These are phyloP conservation scores for Xanthoconium separans DNA, from an alignment of 1,284 basidiomycete genomes.

Conservation along the genomic window DNA sequence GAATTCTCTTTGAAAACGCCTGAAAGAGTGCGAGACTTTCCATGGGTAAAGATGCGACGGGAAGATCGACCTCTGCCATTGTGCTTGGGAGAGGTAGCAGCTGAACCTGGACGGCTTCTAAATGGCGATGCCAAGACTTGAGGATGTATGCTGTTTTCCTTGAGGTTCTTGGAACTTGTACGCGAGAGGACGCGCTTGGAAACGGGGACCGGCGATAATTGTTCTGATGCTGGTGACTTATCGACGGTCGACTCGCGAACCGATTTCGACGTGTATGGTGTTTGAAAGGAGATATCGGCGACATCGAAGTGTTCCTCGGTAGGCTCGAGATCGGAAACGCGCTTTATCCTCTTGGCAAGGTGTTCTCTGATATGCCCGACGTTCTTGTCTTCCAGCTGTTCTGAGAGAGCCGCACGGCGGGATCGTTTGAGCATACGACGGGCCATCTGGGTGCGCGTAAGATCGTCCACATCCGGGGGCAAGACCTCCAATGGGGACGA, in stretches of 20 bases:
- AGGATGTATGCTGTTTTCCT: conserved; percentile 40
- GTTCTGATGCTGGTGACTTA: conserved; percentile 22
- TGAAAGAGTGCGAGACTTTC: conserved; percentile 27
- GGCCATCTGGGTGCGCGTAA: conserved; percentile 43
- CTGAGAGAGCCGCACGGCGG: conserved; percentile 32
- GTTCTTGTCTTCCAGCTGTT: conserved; percentile 21
- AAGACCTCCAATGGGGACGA: conserved; percentile 42
- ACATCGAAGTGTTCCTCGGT: not conserved
- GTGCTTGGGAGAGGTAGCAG: conserved; percentile 39
- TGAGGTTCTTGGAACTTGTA: conserved; percentile 44
- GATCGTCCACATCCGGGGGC: conserved; percentile 33
- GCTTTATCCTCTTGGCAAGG: conserved; percentile 26
- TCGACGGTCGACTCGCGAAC: conserved; percentile 5
- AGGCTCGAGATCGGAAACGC: not conserved
- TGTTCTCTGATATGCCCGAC: conserved; percentile 14
- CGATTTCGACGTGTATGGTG: conserved; percentile 19
- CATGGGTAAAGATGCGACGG: conserved; percentile 13
- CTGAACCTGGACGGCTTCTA: conserved; percentile 43
- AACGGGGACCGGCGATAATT: conserved; percentile 43
- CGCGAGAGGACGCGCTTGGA: conserved; percentile 45
- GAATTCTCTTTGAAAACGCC: conserved; percentile 19
- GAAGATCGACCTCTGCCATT: conserved; percentile 4
- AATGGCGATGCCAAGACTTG: conserved; percentile 35
- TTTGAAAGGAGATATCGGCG: conserved; percentile 15
- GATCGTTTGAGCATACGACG: conserved; percentile 51